A percentile compares a stretch with the other conserved stretches of the same genome.
phyloP scores from a whole-genome alignment of 2,329 filamentous ascomycete species.

The Acarospora socialis region DNA sequence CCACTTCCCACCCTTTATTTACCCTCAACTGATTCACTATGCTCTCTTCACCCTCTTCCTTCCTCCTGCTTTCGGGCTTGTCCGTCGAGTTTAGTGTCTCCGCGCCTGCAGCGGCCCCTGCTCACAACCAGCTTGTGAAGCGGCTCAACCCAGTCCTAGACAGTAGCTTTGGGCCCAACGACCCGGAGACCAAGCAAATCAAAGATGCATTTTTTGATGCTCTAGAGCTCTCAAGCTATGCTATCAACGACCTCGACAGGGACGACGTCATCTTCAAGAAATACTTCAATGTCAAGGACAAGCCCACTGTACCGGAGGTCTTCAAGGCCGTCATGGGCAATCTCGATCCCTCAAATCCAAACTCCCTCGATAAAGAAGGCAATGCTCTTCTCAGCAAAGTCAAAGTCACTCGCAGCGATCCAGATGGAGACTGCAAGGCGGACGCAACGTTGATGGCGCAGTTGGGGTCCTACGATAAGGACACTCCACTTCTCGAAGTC shows the following conservation, averaged over 20 bases:
- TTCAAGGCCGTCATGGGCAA: neutral
- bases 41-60: neutral
- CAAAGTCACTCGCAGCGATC: conserved; percentile 1
- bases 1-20: neutral
- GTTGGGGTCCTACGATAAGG: neutral
- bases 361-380: too few species aligned
- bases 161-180: neutral
- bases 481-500: neutral
- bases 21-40: neutral
- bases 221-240: neutral
- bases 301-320: neutral
- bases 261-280: neutral
- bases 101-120: neutral
- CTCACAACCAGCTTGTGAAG: neutral
- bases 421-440: conserved; percentile 1
- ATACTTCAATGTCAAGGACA: conserved; percentile 6
- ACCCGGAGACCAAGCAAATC: neutral
- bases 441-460: conserved; percentile 1
- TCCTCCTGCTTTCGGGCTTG: neutral
- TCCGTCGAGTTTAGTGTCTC: neutral
- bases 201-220: neutral
- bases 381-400: neutral
- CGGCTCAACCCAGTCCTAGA: neutral
- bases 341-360: neutral
- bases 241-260: neutral